phyloP scores from a whole-genome alignment of 2,329 filamentous ascomycete genomes.

The Onygenales sp. region DNA sequence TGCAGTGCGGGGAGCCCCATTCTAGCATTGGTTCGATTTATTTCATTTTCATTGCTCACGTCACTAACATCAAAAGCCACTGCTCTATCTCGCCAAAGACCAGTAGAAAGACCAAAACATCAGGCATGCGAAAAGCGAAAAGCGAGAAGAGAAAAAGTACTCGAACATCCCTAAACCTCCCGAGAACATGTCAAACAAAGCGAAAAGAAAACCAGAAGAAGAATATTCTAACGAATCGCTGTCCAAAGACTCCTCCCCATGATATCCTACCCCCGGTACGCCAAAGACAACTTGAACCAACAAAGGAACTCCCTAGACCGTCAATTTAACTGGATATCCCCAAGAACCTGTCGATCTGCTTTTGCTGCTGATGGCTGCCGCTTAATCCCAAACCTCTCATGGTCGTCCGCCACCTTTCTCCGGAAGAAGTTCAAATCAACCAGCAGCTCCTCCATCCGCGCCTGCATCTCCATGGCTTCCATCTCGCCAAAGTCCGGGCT shows the following conservation, averaged over 20 bases:
- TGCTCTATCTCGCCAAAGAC: background rate
- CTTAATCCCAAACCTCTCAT: constrained; percentile 29
- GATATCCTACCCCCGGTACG: background rate
- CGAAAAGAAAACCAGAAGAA: background rate
- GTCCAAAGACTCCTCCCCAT: background rate
- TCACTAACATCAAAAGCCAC: background rate
- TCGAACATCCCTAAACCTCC: background rate
- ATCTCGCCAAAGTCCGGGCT: constrained; percentile 20
- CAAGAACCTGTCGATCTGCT: constrained; percentile 1
- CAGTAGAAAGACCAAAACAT: background rate
- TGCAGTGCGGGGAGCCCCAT: background rate
- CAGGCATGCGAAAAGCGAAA: constrained; percentile 2
- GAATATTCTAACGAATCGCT: background rate
- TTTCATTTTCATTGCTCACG: background rate
- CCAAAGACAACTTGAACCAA: background rate
- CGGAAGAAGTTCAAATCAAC: constrained; percentile 72
- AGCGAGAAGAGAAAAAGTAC: constrained; percentile 1
- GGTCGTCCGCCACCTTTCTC: constrained; percentile 75
- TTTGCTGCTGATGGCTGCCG: constrained; percentile 4
- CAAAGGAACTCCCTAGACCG: background rate
- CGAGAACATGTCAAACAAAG: background rate
- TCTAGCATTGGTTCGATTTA: background rate
- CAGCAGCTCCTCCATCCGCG: constrained; percentile 75
- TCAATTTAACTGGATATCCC: constrained; percentile 3
- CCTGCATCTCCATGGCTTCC: constrained; percentile 58